Conservation (phyloP, 345 rosid genomes). For the Gossypium thurberi region DNA sequence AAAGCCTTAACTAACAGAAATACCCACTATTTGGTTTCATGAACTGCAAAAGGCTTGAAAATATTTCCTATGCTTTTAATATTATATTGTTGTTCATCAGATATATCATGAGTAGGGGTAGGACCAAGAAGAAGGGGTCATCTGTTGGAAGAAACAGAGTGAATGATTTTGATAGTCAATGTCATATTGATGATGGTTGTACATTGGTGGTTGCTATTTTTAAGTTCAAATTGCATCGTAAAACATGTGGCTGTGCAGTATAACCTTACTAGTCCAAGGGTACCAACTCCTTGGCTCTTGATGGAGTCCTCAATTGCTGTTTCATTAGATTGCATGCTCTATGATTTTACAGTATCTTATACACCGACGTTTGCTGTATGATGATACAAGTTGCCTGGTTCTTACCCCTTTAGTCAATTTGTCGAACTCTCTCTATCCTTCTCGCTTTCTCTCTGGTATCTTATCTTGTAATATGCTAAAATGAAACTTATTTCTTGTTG, state of each 20-base stretch:
- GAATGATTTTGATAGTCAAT: neutral
- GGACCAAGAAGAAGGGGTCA: neutral
- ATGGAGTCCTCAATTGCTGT: neutral
- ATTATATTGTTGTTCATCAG: neutral
- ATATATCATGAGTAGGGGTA: neutral
- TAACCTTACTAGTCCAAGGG: neutral
- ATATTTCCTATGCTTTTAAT: neutral
- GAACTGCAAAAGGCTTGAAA: neutral
- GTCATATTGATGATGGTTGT: neutral
- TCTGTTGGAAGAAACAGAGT: neutral
- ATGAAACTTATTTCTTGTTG: slow-evolving; percentile 11
- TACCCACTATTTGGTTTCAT: neutral
- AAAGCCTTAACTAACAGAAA: neutral
- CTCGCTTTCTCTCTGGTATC: neutral
- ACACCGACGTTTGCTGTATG: neutral
- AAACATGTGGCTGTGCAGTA: neutral
- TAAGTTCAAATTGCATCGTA: neutral
- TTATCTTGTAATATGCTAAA: neutral
- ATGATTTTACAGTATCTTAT: neutral
- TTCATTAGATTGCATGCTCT: slow-evolving; percentile 1
- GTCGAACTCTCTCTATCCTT: neutral
- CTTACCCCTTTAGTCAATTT: neutral
- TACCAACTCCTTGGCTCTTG: neutral
- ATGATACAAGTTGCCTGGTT: neutral
- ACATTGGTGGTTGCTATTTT: neutral